Evolutionary conservation across 2,329 filamentous ascomycete species (phyloP), one percentile per base, ranked within the genome.

Genomic region (Fusarium anguioides): DNA sequence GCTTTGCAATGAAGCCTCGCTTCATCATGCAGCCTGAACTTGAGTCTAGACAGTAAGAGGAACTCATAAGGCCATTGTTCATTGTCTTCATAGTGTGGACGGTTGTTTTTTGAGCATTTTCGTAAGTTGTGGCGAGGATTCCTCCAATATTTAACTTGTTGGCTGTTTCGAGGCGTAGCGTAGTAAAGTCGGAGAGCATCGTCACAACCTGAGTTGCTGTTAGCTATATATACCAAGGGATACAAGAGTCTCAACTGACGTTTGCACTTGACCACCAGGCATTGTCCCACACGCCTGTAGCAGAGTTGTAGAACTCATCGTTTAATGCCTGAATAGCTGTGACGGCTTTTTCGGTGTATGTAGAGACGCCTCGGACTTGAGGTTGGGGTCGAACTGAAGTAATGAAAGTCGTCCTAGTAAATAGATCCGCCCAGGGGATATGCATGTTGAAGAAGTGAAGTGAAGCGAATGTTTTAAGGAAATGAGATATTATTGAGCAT

Each of bases 261-360:
- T 92, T 93, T 41, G 86, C 91, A 51, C 85, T 84, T 72, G 92
- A 91, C 91, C 91, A 93, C 91, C 91, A 93, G 9, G 84, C 83
- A 0, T 84, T 84, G 53, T 86, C 78, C 88, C 88, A 93, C 14
- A 91, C 79, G 5, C 91, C 90, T 2, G 82, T 87, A 7, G 74
- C 72, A 4, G 76, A 57, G 71, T 89, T 84, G 75, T 92, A 92
- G 84, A 86, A 92, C 17, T 76, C 67, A 5, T 68, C 60, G 69
- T 91, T 87, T 3, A 91, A 80, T 8, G 81, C 74, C 33, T 77
- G 66, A 37, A 81, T 78, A 8, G 78, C 77, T 17, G 68, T 52
- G 5, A 72, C 68, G 5, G 81, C 70, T 50, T 78, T 69, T 15
- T 66, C 64, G 11, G 75, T 71, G 69, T 82, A 83, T 44, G 41